Percentiles rank a stretch among this genome's conserved stretches.
These are phyloP conservation scores for Fusarium paranaense DNA, from an alignment of 2,329 filamentous ascomycete species.

Conservation along the genomic window DNA sequence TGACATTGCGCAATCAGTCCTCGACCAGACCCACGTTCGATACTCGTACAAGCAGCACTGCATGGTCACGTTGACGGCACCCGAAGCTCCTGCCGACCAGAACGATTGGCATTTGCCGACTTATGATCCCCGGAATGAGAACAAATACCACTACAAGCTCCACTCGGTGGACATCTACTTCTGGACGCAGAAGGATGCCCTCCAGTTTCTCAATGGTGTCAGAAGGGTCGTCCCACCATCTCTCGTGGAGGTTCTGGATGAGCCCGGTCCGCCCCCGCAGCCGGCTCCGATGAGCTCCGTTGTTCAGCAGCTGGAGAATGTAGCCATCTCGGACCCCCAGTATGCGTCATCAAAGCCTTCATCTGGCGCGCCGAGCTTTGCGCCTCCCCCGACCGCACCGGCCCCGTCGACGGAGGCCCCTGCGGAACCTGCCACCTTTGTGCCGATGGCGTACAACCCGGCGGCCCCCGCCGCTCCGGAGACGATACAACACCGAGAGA, in stretches of 20 bases:
- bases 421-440: slow-evolving; percentile 57
- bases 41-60: slow-evolving; percentile 82
- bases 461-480: slow-evolving; percentile 82
- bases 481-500: slow-evolving; percentile 77
- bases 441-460: slow-evolving; percentile 81
- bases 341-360: slow-evolving; percentile 50
- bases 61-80: slow-evolving; percentile 75
- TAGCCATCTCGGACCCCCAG: slow-evolving; percentile 72
- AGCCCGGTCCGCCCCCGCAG: slow-evolving; percentile 65
- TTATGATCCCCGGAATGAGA: slow-evolving; percentile 78
- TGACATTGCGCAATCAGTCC: slow-evolving; percentile 59
- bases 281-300: slow-evolving; percentile 71
- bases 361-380: slow-evolving; percentile 30
- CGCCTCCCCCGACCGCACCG: slow-evolving; percentile 39
- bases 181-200: slow-evolving; percentile 79
- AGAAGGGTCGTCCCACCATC: slow-evolving; percentile 71
- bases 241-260: slow-evolving; percentile 73
- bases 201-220: slow-evolving; percentile 76
- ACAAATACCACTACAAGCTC: slow-evolving; percentile 82
- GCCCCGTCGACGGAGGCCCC: slow-evolving; percentile 32
- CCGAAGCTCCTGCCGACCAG: slow-evolving; percentile 60
- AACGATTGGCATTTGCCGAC: slow-evolving; percentile 82
- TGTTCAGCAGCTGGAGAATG: slow-evolving; percentile 79
- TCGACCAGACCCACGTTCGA: slow-evolving; percentile 72
- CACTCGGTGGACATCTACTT: slow-evolving; percentile 84